A percentile compares a stretch with the other conserved stretches of the same genome.
Evolutionary conservation across 2,329 filamentous ascomycete species (phyloP).

Genomic region (Fusarium piperis): DNA sequence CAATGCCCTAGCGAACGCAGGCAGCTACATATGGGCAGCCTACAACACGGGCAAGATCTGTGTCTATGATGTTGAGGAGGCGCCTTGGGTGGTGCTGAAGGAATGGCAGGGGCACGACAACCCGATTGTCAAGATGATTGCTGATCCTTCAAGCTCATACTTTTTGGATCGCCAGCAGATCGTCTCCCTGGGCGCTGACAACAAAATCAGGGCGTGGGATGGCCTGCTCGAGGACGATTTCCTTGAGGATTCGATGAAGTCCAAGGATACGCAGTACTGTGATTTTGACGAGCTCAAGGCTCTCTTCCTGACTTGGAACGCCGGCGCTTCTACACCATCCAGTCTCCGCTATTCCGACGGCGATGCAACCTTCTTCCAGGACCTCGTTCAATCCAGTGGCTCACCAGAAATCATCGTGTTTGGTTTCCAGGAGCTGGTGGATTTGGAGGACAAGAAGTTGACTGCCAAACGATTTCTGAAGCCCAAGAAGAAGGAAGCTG

Average conservation of each 20-base stretch:
- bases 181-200: constrained; percentile 87
- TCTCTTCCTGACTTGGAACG: constrained; percentile 94
- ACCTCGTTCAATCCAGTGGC: constrained; percentile 78
- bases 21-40: constrained; percentile 87
- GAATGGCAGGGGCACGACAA: constrained; percentile 94
- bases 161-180: constrained; percentile 86
- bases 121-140: constrained; percentile 79
- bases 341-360: constrained; percentile 76
- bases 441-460: constrained; percentile 95
- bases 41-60: constrained; percentile 95
- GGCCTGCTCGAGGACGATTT: constrained; percentile 93
- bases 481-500: constrained; percentile 85
- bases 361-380: constrained; percentile 82
- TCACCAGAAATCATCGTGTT: constrained; percentile 93
- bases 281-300: constrained; percentile 83
- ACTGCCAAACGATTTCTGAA: constrained; percentile 96
- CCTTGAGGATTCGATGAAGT: constrained; percentile 91
- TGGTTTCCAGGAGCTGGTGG: constrained; percentile 98
- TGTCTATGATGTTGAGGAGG: constrained; percentile 84
- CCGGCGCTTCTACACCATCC: constrained; percentile 91
- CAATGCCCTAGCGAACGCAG: constrained; percentile 83
- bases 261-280: constrained; percentile 83
- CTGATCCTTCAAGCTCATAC: constrained; percentile 86
- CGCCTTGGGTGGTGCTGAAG: constrained; percentile 91
- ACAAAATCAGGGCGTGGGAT: constrained; percentile 87